These are phyloP conservation scores for Acer negundo DNA, from an alignment of 345 rosid genomes.

Conservation along the genomic window DNA sequence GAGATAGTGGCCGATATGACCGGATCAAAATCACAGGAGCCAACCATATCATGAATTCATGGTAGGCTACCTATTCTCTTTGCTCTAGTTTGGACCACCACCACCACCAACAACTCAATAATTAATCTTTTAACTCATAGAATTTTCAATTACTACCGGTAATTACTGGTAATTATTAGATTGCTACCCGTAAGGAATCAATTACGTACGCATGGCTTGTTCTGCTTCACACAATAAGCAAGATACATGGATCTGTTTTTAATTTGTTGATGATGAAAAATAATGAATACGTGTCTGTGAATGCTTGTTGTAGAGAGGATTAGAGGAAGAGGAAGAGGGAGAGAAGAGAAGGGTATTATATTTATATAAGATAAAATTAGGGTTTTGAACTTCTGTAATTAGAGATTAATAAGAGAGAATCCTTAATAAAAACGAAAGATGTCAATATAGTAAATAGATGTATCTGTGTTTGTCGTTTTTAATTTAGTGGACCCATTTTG, in stretches of 20 bases:
- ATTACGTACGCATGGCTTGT: slow-evolving; percentile 52
- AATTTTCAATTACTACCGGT: too few relatives aligned
- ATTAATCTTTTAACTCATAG: too few relatives aligned
- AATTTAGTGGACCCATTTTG: background rate
- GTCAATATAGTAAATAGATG: background rate
- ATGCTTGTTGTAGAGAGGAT: too few relatives aligned
- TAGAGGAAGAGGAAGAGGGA: too few relatives aligned
- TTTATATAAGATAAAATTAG: too few relatives aligned
- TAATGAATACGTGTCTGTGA: too few relatives aligned
- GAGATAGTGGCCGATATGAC: background rate
- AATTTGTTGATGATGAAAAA: background rate
- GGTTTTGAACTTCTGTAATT: too few relatives aligned
- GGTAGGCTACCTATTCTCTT: background rate
- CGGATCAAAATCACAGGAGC: background rate
- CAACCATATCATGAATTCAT: background rate
- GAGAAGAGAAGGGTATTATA: too few relatives aligned
- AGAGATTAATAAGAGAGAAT: too few relatives aligned
- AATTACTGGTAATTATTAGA: too few relatives aligned
- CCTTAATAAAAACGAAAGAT: background rate
- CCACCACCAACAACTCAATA: background rate
- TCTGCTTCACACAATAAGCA: slow-evolving; percentile 56
- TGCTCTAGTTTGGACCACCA: background rate
- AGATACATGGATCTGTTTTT: slow-evolving; percentile 38
- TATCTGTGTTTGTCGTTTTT: background rate
- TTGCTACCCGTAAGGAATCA: too few relatives aligned